Base-by-base conservation (phyloP, 2,329 filamentous ascomycete species). In the Aspergillus intermedius region DNA sequence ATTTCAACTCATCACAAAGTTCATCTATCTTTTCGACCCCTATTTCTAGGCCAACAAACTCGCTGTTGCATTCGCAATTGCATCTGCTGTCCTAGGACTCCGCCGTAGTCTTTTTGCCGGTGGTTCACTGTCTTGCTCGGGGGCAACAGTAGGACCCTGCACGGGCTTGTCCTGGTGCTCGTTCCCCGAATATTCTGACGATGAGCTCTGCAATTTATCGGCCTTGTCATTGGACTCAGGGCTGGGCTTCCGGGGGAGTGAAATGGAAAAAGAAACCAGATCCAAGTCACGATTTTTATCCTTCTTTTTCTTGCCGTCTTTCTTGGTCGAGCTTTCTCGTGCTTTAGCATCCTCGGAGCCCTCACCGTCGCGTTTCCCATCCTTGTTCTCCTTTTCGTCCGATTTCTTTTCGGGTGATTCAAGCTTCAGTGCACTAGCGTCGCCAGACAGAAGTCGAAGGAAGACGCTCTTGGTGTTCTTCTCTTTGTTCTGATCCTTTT, bases 401-500 rank as follows among this genome's bases (percentile, higher is more conserved):
- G 42, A 17, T 17, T 49, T 49, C 2, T 44, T 42, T 15, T 53
- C 40, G 19, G 30, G 10, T 9, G 30, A 17, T 28, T 53, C 42
- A 13, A 13, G 32, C 28, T 3, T 44, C 17, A 51, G 49, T 6
- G 51, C 8, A n/a, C 52, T 60, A 21, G 56, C 42, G 25, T 61
- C 50, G 6, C 59, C 55, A 10, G 60, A 63, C 32, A 62, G 56
- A 8, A 68, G 47, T 12, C 64, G 60, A 46, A 54, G 46, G 48
- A 68, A 60, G 25, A 68, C 40, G 15, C 45, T 13, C 8, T 57
- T 48, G n/a, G 51, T 52, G 23, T 30, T 9, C 9, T 74, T 77
- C 55, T 77, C 78, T n/a, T 74, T 68, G 52, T 77, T 78, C 7
- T 74, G 74, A 10, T 35, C 39, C 30, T 52, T 48, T 28, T 43